Percentiles rank a stretch among this genome's conserved stretches.
Conservation (phyloP, 495 filamentous ascomycete genomes). For the Podospora comata region DNA sequence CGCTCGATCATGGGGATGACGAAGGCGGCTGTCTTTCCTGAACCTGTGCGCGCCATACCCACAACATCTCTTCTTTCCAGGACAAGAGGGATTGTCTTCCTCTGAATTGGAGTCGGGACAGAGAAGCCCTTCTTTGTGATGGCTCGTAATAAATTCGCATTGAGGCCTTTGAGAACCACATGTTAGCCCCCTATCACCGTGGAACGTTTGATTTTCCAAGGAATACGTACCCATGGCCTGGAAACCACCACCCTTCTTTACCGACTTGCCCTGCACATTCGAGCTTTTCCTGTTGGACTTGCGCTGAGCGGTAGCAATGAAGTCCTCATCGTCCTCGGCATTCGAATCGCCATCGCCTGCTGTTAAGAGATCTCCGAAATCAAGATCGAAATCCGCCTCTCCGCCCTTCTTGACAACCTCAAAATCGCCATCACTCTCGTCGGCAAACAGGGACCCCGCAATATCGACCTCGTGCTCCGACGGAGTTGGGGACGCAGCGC, state of each 20-base stretch:
- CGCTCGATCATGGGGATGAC: constrained; percentile 97
- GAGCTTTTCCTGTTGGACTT: constrained; percentile 79
- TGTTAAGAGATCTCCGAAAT: constrained; percentile 44
- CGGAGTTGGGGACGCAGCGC: constrained; percentile 71
- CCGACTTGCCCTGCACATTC: constrained; percentile 77
- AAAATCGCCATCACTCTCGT: constrained; percentile 41
- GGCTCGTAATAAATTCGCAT: constrained; percentile 74
- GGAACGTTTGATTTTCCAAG: not conserved
- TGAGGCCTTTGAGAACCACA: constrained; percentile 55
- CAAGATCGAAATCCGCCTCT: constrained; percentile 30
- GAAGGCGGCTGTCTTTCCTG: constrained; percentile 95
- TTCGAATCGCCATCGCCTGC: constrained; percentile 30
- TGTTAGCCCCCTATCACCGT: constrained; percentile 5
- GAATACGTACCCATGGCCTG: constrained; percentile 75
- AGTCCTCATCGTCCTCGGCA: constrained; percentile 54
- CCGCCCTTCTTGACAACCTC: constrained; percentile 11
- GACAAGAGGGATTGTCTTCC: constrained; percentile 90
- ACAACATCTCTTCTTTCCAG: constrained; percentile 89
- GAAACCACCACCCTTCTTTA: constrained; percentile 94
- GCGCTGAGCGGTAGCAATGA: constrained; percentile 81
- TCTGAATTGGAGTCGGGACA: constrained; percentile 94
- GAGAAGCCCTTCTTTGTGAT: constrained; percentile 92
- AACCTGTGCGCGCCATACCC: constrained; percentile 95
- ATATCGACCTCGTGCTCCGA: constrained; percentile 96
- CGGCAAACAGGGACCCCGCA: constrained; percentile 68